phyloP scores from a whole-genome alignment of 306 rosid genomes.

The Quercus glauca region DNA sequence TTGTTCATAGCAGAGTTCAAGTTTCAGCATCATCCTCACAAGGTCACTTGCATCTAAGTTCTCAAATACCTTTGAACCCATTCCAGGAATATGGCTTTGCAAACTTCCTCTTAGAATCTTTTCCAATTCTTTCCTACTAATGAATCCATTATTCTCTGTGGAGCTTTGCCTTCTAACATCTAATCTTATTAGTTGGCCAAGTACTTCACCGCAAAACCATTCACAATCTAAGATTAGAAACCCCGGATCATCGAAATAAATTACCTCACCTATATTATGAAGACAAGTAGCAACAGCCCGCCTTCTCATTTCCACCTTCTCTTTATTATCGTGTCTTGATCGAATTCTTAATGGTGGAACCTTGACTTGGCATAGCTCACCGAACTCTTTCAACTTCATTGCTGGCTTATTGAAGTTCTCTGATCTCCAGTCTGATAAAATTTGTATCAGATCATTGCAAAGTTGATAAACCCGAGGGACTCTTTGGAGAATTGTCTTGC shows the following conservation, averaged over 20 bases:
- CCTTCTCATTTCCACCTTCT: conserved; percentile 64
- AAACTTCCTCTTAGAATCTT: conserved; percentile 71
- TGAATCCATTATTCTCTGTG: conserved; percentile 60
- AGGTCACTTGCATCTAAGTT: conserved; percentile 81
- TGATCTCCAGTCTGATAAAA: conserved; percentile 83
- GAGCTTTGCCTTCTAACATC: conserved; percentile 57
- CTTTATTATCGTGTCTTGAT: conserved; percentile 71
- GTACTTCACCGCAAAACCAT: conserved; percentile 89
- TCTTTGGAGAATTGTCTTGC: conserved; percentile 83
- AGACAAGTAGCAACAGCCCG: conserved; percentile 75
- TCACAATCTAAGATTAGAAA: conserved; percentile 82
- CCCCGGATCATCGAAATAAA: conserved; percentile 78
- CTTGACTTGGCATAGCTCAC: conserved; percentile 76
- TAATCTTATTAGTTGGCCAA: conserved; percentile 73
- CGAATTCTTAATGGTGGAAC: conserved; percentile 64
- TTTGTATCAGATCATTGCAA: conserved; percentile 76
- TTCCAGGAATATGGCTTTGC: conserved; percentile 79
- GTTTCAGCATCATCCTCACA: conserved; percentile 95
- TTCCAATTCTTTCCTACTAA: conserved; percentile 75
- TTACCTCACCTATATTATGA: conserved; percentile 85
- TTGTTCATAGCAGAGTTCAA: conserved; percentile 83
- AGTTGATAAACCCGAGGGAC: conserved; percentile 90
- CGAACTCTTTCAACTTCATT: conserved; percentile 91
- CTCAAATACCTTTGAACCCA: conserved; percentile 80
- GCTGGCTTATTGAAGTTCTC: conserved; percentile 92